Conservation (phyloP, 805 yeast genomes). For the Saccharomycopsis fermentans region DNA sequence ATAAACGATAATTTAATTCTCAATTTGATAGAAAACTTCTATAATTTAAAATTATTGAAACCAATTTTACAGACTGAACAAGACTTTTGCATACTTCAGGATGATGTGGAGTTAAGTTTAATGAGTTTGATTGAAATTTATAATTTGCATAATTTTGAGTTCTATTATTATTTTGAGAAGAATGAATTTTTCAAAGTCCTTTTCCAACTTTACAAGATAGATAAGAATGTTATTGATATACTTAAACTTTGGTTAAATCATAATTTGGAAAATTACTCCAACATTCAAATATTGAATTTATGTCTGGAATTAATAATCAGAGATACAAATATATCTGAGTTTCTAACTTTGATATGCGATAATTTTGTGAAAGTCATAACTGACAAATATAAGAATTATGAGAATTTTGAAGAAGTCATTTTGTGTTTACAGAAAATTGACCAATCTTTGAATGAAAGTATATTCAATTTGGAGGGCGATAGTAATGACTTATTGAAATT, state of each 20-base stretch:
- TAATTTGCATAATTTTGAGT: slow-evolving; percentile 43
- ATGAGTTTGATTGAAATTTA: slow-evolving; percentile 61
- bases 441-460: background rate
- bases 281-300: slow-evolving; percentile 23
- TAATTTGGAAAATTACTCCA: slow-evolving; percentile 23
- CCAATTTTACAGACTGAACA: background rate
- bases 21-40: slow-evolving; percentile 39
- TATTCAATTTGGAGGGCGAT: background rate
- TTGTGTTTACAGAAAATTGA: background rate
- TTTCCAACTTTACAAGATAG: slow-evolving; percentile 43
- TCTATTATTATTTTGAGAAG: slow-evolving; percentile 41
- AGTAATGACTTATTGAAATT: background rate
- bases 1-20: slow-evolving; percentile 51
- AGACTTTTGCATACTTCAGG: slow-evolving; percentile 25
- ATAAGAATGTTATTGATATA: slow-evolving; percentile 42
- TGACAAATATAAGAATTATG: background rate
- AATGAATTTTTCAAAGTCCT: slow-evolving; percentile 52
- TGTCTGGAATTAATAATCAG: slow-evolving; percentile 14
- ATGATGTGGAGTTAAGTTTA: slow-evolving; percentile 67
- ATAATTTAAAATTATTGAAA: slow-evolving; percentile 24
- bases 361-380: background rate
- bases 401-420: background rate
- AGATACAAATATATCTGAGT: slow-evolving; percentile 3
- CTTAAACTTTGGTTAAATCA: slow-evolving; percentile 40
- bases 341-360: background rate